Evolutionary conservation across 2,329 filamentous ascomycete genomes (phyloP).

Genomic region (Fusarium hainanense): DNA sequence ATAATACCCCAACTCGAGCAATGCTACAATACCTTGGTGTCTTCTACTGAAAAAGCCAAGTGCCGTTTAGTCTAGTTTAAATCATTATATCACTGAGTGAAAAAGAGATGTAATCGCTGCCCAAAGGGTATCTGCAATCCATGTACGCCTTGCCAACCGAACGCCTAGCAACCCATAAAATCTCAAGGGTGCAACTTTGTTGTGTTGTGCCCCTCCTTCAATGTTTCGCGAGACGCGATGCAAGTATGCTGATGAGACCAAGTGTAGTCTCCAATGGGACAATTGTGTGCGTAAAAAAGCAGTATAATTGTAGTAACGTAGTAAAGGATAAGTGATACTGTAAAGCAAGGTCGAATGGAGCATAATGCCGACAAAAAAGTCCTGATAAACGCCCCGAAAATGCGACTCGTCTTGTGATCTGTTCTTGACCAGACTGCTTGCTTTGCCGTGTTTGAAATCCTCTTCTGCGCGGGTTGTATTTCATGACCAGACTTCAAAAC

Average conservation of each 20-base stretch:
- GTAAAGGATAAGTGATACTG: slow-evolving; percentile 40
- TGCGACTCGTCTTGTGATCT: slow-evolving; percentile 36
- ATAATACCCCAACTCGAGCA: neutral
- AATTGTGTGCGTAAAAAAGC: slow-evolving; percentile 33
- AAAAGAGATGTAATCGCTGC: neutral
- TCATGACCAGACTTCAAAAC: slow-evolving; percentile 18
- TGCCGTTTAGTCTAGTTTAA: slow-evolving; percentile 10
- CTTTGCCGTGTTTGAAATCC: slow-evolving; percentile 31
- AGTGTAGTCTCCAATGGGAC: slow-evolving; percentile 11
- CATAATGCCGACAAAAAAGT: slow-evolving; percentile 29
- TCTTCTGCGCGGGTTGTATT: slow-evolving; percentile 25
- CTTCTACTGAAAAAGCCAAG: neutral
- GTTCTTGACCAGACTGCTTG: slow-evolving; percentile 26
- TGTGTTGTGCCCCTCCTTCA: neutral
- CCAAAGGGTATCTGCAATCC: slow-evolving; percentile 23
- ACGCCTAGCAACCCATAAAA: neutral
- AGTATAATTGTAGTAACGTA: slow-evolving; percentile 43
- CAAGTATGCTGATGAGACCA: slow-evolving; percentile 15
- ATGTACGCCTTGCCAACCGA: slow-evolving; percentile 9
- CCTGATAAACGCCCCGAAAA: slow-evolving; percentile 40
- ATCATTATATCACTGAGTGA: slow-evolving; percentile 7
- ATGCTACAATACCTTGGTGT: slow-evolving; percentile 10
- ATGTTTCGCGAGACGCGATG: slow-evolving; percentile 4
- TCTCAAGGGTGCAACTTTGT: neutral
- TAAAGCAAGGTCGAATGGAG: slow-evolving; percentile 38